Percentiles rank a stretch among this genome's conserved stretches.
Evolutionary conservation across 805 yeast species (phyloP).

Genomic region (Saccharomyces kudriavzevii): DNA sequence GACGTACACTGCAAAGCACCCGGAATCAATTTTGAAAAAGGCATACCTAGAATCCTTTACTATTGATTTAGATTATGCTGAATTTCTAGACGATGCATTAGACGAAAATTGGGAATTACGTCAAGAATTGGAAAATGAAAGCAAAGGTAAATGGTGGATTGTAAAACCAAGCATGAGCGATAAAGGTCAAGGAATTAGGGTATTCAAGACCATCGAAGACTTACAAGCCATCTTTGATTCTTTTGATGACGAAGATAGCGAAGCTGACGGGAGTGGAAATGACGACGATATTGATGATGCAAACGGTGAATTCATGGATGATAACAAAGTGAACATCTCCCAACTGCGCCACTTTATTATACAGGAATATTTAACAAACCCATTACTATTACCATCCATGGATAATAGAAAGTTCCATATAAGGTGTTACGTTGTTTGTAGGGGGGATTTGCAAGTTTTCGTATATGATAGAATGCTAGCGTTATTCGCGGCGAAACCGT

Average conservation of each 20-base stretch:
- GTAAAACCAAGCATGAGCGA: constrained; percentile 96
- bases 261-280: constrained; percentile 49
- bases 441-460: constrained; percentile 66
- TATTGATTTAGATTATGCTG: constrained; percentile 90
- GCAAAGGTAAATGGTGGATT: constrained; percentile 57
- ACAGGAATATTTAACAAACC: constrained; percentile 67
- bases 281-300: constrained; percentile 29
- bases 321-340: constrained; percentile 69
- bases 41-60: constrained; percentile 72
- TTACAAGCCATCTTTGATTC: constrained; percentile 76
- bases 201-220: constrained; percentile 71
- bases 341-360: constrained; percentile 86
- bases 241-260: constrained; percentile 67
- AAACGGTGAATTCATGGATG: constrained; percentile 18
- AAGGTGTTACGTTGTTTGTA: constrained; percentile 71
- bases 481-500: constrained; percentile 55
- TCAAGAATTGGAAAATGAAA: constrained; percentile 54
- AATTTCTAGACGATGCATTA: constrained; percentile 84
- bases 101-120: constrained; percentile 89
- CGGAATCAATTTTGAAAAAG: constrained; percentile 47
- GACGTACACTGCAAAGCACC: constrained; percentile 65
- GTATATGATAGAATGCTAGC: constrained; percentile 77
- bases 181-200: constrained; percentile 88
- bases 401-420: constrained; percentile 77
- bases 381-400: constrained; percentile 56